A percentile compares a stretch with the other conserved stretches of the same genome.
Evolutionary conservation across 345 rosid species (phyloP).

Genomic region (Citrus maxima): DNA sequence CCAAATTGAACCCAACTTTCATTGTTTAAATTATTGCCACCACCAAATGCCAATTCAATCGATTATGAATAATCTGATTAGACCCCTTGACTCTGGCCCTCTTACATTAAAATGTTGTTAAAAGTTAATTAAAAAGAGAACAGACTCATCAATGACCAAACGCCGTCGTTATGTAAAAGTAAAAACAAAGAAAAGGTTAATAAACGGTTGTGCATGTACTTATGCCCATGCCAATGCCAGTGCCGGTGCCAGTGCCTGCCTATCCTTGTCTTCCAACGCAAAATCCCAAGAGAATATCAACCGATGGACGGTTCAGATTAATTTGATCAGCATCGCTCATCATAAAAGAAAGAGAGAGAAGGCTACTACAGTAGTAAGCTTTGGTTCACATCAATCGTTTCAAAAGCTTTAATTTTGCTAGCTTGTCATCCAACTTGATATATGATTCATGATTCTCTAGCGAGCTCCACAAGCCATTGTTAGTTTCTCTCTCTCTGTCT

Average conservation of each 20-base stretch:
- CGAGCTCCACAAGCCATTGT: background rate
- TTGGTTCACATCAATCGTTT: slow-evolving; percentile 19
- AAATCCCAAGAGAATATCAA: slow-evolving; percentile 13
- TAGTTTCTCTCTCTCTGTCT: background rate
- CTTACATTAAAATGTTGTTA: slow-evolving; percentile 1
- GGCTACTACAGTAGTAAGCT: background rate
- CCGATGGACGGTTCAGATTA: slow-evolving; percentile 9
- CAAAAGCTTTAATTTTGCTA: background rate
- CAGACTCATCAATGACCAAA: background rate
- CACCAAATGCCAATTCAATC: background rate
- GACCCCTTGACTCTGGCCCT: background rate
- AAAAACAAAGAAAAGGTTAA: background rate
- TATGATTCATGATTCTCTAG: background rate
- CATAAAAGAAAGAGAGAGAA: background rate
- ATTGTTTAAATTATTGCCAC: background rate
- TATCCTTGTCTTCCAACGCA: background rate
- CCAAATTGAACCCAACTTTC: background rate
- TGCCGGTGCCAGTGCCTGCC: too few relatives aligned
- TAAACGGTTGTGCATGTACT: background rate
- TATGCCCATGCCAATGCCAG: too few relatives aligned
- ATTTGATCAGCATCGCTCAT: slow-evolving; percentile 4
- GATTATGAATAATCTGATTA: background rate
- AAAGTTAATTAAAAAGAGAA: too few relatives aligned
- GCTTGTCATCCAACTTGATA: slow-evolving; percentile 5
- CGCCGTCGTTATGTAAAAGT: background rate